Percentiles rank a stretch among this genome's conserved stretches.
phyloP scores from a whole-genome alignment of 768 basidiomycete species.

The Mycena vitilis region DNA sequence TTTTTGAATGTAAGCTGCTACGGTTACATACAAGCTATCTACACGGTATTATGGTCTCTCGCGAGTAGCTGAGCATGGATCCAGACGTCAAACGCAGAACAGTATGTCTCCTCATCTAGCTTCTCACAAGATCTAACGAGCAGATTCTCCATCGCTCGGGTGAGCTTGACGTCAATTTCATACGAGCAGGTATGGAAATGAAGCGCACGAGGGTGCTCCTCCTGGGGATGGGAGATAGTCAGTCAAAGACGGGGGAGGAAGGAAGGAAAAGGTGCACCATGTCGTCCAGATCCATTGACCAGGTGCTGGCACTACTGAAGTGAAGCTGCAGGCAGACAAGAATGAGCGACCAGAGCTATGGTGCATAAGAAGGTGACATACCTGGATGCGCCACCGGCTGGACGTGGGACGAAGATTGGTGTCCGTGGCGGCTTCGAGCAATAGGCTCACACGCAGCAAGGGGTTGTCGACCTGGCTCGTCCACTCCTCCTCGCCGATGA shows the following conservation, averaged over 20 bases:
- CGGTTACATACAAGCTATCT: too few species aligned
- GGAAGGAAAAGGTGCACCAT: too few species aligned
- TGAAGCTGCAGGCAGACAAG: too few species aligned
- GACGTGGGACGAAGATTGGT: neutral
- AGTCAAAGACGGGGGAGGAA: too few species aligned
- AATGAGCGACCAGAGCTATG: neutral
- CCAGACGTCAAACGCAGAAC: conserved; percentile 1
- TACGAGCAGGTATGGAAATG: conserved; percentile 17
- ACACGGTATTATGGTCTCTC: conserved; percentile 3
- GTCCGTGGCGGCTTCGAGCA: neutral
- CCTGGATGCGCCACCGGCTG: neutral
- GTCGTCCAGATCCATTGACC: too few species aligned
- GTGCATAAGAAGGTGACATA: neutral
- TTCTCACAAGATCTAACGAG: neutral
- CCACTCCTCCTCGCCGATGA: neutral
- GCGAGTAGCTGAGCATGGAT: conserved; percentile 13
- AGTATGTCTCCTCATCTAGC: neutral
- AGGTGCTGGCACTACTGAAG: neutral
- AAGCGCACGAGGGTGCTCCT: neutral
- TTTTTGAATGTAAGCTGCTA: too few species aligned
- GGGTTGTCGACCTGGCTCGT: neutral
- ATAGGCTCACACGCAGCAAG: neutral
- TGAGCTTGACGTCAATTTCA: conserved; percentile 5
- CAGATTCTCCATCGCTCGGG: neutral
- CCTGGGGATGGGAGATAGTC: too few species aligned